Evolutionary conservation across 768 basidiomycete species (phyloP), one percentile per base, ranked within the genome.

Genomic region (Ramaria rubella): DNA sequence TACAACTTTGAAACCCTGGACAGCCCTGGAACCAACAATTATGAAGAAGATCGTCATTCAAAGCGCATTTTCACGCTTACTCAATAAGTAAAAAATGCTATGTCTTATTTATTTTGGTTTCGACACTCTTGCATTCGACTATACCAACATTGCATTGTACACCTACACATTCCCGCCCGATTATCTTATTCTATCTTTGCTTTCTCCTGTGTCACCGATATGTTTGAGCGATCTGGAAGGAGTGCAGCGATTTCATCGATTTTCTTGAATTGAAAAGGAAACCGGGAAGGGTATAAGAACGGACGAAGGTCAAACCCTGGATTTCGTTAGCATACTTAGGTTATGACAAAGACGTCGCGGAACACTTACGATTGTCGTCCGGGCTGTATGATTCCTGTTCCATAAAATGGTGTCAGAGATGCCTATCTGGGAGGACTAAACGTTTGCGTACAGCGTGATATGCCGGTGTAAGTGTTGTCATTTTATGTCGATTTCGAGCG

Each of bases 401-500:
- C 33, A 4, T 44, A 48, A 27, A 33, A 29, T 21, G 29, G 33
- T 23, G 38, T 14, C 51, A 54, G 29, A 55, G 14, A 24, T 46
- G 29, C 30, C 57, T 9, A 26, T 19, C n/a, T 26, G 21, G 42
- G n/a, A 17, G 23, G n/a, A 17, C 29, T 5, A 38, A 31, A 26
- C 57, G 29, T 48, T 50, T 6, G 76, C 90, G 65, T 60, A 87
- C 95, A 48, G 94, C 94, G 68, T 96, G 94, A 65, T 96, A 96
- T 1, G 91, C 80, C 1, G 94, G 94, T 2, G 94, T 96, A 59
- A 96, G 67, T 0, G 92, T 95, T 24, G 94, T 95, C 94, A 99
- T 98, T 81, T 99, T 99, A 74, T 98, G 96, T 45, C 94, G 75
- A 69, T 99, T 99, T 52, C 94, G 78, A 0, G 96, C 96, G 63